These are phyloP conservation scores for Cytidiella melzeri DNA, from an alignment of 768 basidiomycete genomes.

Conservation along the genomic window DNA sequence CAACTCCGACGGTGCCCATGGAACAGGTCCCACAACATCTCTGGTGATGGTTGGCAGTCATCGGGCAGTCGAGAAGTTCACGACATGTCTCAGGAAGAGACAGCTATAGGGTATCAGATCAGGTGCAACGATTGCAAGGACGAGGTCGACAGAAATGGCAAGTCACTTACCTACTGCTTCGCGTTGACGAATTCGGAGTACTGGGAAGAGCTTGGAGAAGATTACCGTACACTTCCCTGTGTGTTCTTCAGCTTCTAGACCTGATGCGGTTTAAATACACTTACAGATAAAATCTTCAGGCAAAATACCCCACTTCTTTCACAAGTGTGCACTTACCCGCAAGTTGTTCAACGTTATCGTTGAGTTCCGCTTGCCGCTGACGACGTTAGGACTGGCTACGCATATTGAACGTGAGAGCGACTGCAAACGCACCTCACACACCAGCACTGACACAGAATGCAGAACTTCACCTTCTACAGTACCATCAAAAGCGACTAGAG, in stretches of 20 bases:
- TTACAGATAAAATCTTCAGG: too few relatives aligned
- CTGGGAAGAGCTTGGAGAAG: conserved; percentile 14
- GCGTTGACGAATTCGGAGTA: conserved; percentile 17
- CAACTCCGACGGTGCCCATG: not conserved
- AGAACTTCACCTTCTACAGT: conserved; percentile 23
- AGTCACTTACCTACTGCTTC: conserved; percentile 7
- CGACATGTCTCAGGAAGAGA: conserved; percentile 14
- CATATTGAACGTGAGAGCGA: conserved; percentile 19
- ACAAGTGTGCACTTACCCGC: conserved; percentile 17
- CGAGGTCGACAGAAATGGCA: not conserved
- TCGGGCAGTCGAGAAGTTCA: conserved; percentile 18
- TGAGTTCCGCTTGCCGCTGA: conserved; percentile 17
- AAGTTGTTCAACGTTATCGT: conserved; percentile 22
- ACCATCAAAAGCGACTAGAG: conserved; percentile 10
- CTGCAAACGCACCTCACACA: too few relatives aligned
- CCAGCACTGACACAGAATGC: too few relatives aligned
- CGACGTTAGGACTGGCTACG: conserved; percentile 18
- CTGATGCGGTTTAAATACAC: too few relatives aligned
- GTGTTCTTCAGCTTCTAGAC: too few relatives aligned
- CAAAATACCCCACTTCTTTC: conserved; percentile 17
- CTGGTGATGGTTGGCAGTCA: conserved; percentile 7
- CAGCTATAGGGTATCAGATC: conserved; percentile 12
- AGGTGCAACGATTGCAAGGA: conserved; percentile 10
- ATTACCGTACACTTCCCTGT: conserved; percentile 19
- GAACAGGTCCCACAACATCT: conserved; percentile 6